phyloP scores from a whole-genome alignment of 495 filamentous ascomycete species.

The Recurvomyces mirabilis region DNA sequence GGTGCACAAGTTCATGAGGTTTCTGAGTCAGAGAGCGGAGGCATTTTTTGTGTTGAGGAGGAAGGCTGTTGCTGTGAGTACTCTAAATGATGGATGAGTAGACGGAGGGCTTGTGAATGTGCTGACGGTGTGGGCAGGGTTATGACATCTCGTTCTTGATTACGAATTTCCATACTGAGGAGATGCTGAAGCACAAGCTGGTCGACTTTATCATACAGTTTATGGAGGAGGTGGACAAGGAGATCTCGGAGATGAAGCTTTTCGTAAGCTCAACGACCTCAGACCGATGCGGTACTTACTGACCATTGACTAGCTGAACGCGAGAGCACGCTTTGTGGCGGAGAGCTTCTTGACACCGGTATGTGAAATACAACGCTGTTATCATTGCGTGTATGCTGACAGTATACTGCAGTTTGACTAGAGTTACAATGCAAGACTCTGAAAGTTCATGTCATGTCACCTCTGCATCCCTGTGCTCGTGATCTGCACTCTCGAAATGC shows the following conservation, averaged over 20 bases:
- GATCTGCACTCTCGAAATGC: too few relatives aligned
- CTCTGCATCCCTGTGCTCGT: too few relatives aligned
- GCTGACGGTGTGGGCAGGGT: conserved; percentile 45
- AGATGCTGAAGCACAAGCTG: conserved; percentile 96
- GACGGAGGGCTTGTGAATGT: background rate
- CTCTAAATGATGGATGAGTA: background rate
- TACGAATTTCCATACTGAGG: conserved; percentile 95
- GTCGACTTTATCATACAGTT: conserved; percentile 98
- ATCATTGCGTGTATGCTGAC: conserved; percentile 26
- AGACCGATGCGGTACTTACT: background rate
- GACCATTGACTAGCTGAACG: conserved; percentile 61
- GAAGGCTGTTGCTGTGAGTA: conserved; percentile 83
- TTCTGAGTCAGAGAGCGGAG: conserved; percentile 89
- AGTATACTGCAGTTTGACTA: conserved; percentile 15
- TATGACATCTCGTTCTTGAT: conserved; percentile 99
- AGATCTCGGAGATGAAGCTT: conserved; percentile 99
- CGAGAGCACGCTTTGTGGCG: conserved; percentile 92
- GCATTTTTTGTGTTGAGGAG: conserved; percentile 93
- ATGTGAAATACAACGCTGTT: conserved; percentile 28
- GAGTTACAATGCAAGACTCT: too few relatives aligned
- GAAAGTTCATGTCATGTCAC: too few relatives aligned
- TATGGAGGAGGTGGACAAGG: conserved; percentile 99
- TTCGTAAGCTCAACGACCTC: conserved; percentile 50
- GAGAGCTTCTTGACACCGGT: conserved; percentile 96
- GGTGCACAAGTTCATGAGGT: conserved; percentile 95